Percentiles rank a stretch among this genome's conserved stretches.
These are phyloP conservation scores for Aspergillus cejpii DNA, from an alignment of 2,329 filamentous ascomycete species.

Conservation along the genomic window DNA sequence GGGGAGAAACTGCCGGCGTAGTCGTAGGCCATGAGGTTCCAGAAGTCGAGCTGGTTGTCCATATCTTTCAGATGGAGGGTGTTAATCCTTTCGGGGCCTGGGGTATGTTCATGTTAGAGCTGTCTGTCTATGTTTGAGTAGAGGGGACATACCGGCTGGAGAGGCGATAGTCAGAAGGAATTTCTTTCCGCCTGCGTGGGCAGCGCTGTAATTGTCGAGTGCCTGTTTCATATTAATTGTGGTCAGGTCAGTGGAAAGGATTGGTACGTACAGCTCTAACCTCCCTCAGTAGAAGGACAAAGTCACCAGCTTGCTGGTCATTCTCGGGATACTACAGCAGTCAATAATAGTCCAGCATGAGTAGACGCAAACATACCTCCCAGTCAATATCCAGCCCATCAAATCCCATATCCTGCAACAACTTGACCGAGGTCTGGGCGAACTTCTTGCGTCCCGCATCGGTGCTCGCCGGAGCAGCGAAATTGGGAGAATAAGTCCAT, in stretches of 20 bases:
- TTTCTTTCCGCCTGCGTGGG: slow-evolving; percentile 35
- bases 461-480: slow-evolving; percentile 59
- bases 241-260: background rate
- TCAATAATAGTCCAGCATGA: background rate
- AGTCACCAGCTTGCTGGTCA: slow-evolving; percentile 29
- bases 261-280: slow-evolving; percentile 25
- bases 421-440: slow-evolving; percentile 60
- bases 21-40: slow-evolving; percentile 74
- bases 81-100: slow-evolving; percentile 42
- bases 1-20: slow-evolving; percentile 75
- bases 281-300: slow-evolving; percentile 32
- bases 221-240: slow-evolving; percentile 21
- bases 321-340: slow-evolving; percentile 27
- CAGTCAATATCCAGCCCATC: slow-evolving; percentile 42
- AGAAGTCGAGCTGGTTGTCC: slow-evolving; percentile 46
- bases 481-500: slow-evolving; percentile 71
- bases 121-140: background rate
- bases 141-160: slow-evolving; percentile 33
- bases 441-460: slow-evolving; percentile 56
- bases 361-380: slow-evolving; percentile 25
- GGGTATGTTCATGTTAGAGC: background rate
- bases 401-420: slow-evolving; percentile 73
- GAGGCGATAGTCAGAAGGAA: slow-evolving; percentile 45
- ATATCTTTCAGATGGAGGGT: slow-evolving; percentile 41
- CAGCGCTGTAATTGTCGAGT: slow-evolving; percentile 38